Evolutionary conservation across 2,329 filamentous ascomycete genomes (phyloP), one percentile per base, ranked within the genome.

Genomic region (Hymenoscyphus linearis): DNA sequence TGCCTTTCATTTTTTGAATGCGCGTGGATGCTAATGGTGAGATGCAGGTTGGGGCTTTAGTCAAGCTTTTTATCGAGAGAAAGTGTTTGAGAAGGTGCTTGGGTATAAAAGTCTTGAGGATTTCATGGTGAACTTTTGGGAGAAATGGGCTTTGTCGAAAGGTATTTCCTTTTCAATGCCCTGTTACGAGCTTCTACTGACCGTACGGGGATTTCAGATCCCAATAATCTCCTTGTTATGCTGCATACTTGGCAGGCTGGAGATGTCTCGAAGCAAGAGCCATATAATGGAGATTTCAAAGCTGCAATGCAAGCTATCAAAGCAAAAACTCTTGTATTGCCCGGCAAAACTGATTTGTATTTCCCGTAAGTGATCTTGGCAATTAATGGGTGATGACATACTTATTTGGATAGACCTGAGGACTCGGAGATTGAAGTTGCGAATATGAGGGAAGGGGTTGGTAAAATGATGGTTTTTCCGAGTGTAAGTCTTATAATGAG

Each of bases 111-210:
- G 84, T 59, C 77, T 93, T 2, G 88, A 92, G 64, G 85, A 89
- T 58, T 93, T 92, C 64, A 83, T 93, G 79, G 76, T 84, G 6
- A 83, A 80, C 13, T 91, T 90, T 69, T 93, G 90, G 88, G 90
- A 93, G 72, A 76, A 76, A 0, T 92, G 88, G 88, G 87, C 87
- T 3, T 76, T 86, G 18, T 83, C 81, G 0, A 91, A 91, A 76
- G 82, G 81, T 80, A 65, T 54, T 67, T 12, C 18, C 25, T 6
- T 34, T 37, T 7, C 26, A 26, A 26, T n/a, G 3, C 31, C 10
- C 10, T 2, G 6, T 31, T 9, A 31, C 10, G 10, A 31, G 31
- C 31, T 9, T 31, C 4, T 31, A 31, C 31, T 31, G 10, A 31
- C 31, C 31, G 4, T 31, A 31, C 2, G 31, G 31, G 27, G 9